Evolutionary conservation across 495 filamentous ascomycete genomes (phyloP), one percentile per base, ranked within the genome.

Genomic region (Clohesyomyces aquaticus): DNA sequence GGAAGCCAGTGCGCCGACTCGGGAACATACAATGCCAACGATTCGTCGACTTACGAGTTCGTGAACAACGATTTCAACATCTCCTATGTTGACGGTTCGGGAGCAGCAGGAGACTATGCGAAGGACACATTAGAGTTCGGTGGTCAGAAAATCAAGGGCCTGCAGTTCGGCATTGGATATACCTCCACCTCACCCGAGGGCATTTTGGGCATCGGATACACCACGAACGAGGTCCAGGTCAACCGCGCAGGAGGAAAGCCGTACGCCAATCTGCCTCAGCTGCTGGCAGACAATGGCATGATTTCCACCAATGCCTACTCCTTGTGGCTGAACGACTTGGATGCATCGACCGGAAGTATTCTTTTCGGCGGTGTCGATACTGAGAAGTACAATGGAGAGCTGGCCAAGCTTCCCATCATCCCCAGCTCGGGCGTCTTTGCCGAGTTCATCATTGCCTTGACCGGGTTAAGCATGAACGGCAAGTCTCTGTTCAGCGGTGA

Each of bases 361-460:
- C 78, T 98, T 12, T 98, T 98, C 68, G 94, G 94, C 25, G 94
- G 94, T 49, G 85, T 98, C 54, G 89, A 98, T 75, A 87, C 86
- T 0, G 87, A 80, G 29, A 91, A 93, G 69, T 98, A 87, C 74
- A 76, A 75, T 4, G 91, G 90, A 23, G 66, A 77, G 1, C 84
- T 98, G 4, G 73, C 83, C 48, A 93, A 88, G 2, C 77, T 98
- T 0, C 93, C 93, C 4, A 82, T 98, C 61, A 68, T 73, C 73
- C 18, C 55, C 38, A 49, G 63, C 67, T 22, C 66, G 23, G 71
- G 71, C 11, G 43, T 77, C 51, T 90, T 84, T 67, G 76, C 82
- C n/a, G 88, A 93, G 67, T 91, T 98, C 72, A 73, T 93, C 64
- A 88, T 98, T 73, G 90, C 88, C 11, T 75, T 97, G 22, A 96